These are phyloP conservation scores for Annulohypoxylon nitens DNA, from an alignment of 495 filamentous ascomycete species.

Conservation along the genomic window DNA sequence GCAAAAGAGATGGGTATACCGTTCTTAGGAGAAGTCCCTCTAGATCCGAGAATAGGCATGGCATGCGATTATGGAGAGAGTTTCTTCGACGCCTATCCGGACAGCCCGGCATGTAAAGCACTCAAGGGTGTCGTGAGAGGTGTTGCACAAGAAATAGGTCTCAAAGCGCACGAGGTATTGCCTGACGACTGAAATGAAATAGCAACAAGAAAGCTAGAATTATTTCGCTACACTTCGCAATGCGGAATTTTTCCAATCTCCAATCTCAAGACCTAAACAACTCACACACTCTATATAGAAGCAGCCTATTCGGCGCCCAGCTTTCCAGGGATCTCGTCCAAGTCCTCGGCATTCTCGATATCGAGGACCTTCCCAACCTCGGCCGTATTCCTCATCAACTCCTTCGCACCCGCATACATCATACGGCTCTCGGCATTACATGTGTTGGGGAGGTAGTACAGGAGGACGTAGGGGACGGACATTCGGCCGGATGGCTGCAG, in stretches of 20 bases:
- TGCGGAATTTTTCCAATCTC: neutral
- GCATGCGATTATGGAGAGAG: slow-evolving; percentile 97
- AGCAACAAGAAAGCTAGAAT: slow-evolving; percentile 28
- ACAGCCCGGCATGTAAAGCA: slow-evolving; percentile 87
- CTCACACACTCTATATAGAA: neutral
- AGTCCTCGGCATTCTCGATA: slow-evolving; percentile 79
- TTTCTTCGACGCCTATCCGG: slow-evolving; percentile 92
- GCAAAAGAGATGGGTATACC: slow-evolving; percentile 87
- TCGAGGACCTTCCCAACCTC: slow-evolving; percentile 87
- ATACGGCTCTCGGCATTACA: slow-evolving; percentile 87
- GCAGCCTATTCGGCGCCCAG: slow-evolving; percentile 62
- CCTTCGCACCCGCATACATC: slow-evolving; percentile 95
- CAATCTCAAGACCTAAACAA: neutral
- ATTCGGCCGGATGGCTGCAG: slow-evolving; percentile 61
- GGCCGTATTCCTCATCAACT: slow-evolving; percentile 90
- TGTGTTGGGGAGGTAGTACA: slow-evolving; percentile 92
- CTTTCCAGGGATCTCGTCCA: slow-evolving; percentile 79
- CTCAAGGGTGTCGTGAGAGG: slow-evolving; percentile 80
- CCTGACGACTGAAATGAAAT: slow-evolving; percentile 50
- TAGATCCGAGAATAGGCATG: slow-evolving; percentile 96
- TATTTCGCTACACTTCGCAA: slow-evolving; percentile 21
- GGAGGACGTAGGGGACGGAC: slow-evolving; percentile 83
- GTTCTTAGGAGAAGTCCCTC: slow-evolving; percentile 90
- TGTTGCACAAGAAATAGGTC: slow-evolving; percentile 73
- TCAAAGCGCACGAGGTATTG: slow-evolving; percentile 57